These are phyloP conservation scores for Jamesozyma rosinii DNA, from an alignment of 805 yeast genomes.

Conservation along the genomic window DNA sequence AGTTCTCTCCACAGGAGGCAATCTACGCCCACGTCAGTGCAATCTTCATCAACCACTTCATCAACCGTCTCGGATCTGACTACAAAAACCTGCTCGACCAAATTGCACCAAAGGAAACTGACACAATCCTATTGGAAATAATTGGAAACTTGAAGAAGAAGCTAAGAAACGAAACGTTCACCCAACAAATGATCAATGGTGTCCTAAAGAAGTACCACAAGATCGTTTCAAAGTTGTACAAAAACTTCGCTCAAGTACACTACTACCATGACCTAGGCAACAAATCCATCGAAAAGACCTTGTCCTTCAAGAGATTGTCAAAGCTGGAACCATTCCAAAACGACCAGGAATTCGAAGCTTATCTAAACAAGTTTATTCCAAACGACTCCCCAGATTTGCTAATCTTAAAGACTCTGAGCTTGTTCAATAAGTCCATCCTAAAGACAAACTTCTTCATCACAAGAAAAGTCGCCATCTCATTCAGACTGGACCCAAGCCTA, in stretches of 20 bases:
- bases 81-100: conserved; percentile 59
- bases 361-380: conserved; percentile 59
- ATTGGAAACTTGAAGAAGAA: conserved; percentile 75
- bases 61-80: conserved; percentile 89
- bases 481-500: conserved; percentile 79
- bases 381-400: conserved; percentile 68
- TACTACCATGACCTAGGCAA: conserved; percentile 48
- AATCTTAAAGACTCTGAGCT: conserved; percentile 71
- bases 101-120: conserved; percentile 51
- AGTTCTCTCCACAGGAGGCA: conserved; percentile 85
- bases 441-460: conserved; percentile 92
- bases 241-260: conserved; percentile 86
- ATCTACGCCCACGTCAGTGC: conserved; percentile 91
- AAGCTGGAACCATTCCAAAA: conserved; percentile 64
- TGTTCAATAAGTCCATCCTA: conserved; percentile 77
- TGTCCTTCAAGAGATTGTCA: conserved; percentile 80
- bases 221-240: conserved; percentile 72
- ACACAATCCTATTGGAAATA: conserved; percentile 59
- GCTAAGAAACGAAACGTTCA: conserved; percentile 85
- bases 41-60: conserved; percentile 86
- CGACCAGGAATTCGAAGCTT: conserved; percentile 63
- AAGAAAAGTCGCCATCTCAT: conserved; percentile 89
- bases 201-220: conserved; percentile 62
- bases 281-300: conserved; percentile 51
- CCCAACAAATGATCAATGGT: conserved; percentile 72